Conservation (phyloP, 805 yeast genomes). For the Candida hispaniensis region DNA sequence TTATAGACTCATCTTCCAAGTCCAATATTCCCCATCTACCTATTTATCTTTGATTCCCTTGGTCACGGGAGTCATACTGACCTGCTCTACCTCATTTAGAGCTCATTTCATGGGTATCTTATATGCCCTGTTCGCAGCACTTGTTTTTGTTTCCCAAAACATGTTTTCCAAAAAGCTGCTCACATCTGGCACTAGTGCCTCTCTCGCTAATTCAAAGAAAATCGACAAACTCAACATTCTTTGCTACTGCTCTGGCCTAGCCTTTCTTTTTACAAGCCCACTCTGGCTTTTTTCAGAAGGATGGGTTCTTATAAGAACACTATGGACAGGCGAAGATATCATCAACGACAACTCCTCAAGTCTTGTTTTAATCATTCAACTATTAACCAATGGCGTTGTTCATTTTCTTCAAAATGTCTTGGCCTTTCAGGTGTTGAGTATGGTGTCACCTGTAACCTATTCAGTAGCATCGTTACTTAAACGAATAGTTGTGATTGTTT, state of each 20-base stretch:
- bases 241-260: constrained; percentile 66
- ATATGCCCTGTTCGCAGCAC: constrained; percentile 55
- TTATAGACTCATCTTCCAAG: constrained; percentile 52
- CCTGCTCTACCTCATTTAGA: constrained; percentile 35
- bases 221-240: constrained; percentile 77
- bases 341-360: constrained; percentile 14
- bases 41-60: constrained; percentile 73
- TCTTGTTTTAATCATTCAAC: constrained; percentile 24
- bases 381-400: constrained; percentile 57
- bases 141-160: constrained; percentile 75
- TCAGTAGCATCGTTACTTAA: constrained; percentile 82
- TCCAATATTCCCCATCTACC: constrained; percentile 50
- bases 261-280: constrained; percentile 59
- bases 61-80: constrained; percentile 71
- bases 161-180: constrained; percentile 77
- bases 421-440: constrained; percentile 71
- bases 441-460: constrained; percentile 73
- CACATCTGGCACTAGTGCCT: constrained; percentile 30
- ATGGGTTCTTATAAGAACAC: constrained; percentile 19
- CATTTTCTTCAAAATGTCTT: constrained; percentile 73
- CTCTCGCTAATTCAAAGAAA: constrained; percentile 26
- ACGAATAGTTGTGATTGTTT: constrained; percentile 71
- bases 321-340: constrained; percentile 3
- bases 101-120: constrained; percentile 50
- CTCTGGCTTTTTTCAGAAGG: constrained; percentile 62